A percentile compares a stretch with the other conserved stretches of the same genome.
These are phyloP conservation scores for Rhodosporidiobolus sp. DNA, from an alignment of 768 basidiomycete genomes.

Conservation along the genomic window DNA sequence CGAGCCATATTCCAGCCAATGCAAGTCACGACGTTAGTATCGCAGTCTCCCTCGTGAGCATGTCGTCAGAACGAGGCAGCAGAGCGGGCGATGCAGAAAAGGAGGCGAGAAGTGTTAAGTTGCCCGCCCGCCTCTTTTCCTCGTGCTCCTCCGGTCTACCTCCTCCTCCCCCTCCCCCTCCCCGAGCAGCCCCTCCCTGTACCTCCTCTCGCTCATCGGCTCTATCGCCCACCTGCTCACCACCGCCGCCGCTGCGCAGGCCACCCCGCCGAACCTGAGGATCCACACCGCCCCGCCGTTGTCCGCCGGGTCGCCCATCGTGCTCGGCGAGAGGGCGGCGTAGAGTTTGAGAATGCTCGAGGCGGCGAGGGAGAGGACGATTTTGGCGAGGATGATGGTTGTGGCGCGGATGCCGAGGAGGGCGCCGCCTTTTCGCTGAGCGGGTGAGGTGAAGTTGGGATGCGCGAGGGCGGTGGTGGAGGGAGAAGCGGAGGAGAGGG, in stretches of 20 bases:
- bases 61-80: too few species aligned
- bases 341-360: conserved; percentile 49
- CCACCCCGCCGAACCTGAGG: not conserved
- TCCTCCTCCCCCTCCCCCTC: not conserved
- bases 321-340: too few species aligned
- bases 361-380: conserved; percentile 51
- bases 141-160: too few species aligned
- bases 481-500: not conserved
- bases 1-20: too few species aligned
- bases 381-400: conserved; percentile 52
- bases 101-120: too few species aligned
- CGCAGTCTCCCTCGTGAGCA: too few species aligned
- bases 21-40: too few species aligned
- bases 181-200: not conserved
- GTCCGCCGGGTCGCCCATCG: not conserved
- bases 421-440: conserved; percentile 41
- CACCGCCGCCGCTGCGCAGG: not conserved
- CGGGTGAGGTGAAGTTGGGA: not conserved
- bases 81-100: too few species aligned
- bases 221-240: not conserved
- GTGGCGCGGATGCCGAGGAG: conserved; percentile 50
- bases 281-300: not conserved
- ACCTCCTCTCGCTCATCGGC: not conserved
- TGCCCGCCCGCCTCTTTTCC: too few species aligned
- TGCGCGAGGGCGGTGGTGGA: too few species aligned